Evolutionary conservation across 208 protist species (phyloP).

Genomic region (Strigomonas galati): DNA sequence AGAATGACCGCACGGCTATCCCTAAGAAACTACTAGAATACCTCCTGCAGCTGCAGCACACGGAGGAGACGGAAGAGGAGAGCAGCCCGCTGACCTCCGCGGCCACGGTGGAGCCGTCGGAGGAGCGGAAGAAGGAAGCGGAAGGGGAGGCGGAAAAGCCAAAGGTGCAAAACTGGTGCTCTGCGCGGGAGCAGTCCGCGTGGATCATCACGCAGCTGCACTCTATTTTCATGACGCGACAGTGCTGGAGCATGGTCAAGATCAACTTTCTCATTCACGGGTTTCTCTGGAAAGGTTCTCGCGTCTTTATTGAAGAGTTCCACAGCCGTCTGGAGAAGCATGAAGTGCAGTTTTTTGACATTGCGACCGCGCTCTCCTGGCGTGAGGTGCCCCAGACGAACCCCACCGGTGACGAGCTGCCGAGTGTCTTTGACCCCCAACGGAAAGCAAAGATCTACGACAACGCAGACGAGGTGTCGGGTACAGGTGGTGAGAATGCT

Average conservation of each 20-base stretch:
- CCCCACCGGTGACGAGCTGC: conserved; percentile 17
- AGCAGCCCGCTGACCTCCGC: conserved; percentile 17
- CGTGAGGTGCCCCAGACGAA: conserved; percentile 20
- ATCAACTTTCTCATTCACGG: conserved; percentile 20
- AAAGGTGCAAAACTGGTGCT: conserved; percentile 24
- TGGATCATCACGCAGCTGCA: conserved; percentile 37
- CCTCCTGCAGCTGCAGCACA: not conserved
- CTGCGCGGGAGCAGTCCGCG: conserved; percentile 25
- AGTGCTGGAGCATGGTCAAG: conserved; percentile 37
- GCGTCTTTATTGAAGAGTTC: conserved; percentile 15
- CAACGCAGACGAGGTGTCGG: not conserved
- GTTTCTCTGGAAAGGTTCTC: conserved; percentile 32
- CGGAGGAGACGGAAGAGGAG: not conserved
- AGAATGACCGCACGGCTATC: not conserved
- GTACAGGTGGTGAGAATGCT: too few species aligned
- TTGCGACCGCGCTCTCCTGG: too few species aligned
- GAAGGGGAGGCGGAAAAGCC: conserved; percentile 28
- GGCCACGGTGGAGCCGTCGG: conserved; percentile 17
- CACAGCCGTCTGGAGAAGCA: too few species aligned
- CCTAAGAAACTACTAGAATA: not conserved
- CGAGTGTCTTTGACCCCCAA: conserved; percentile 19
- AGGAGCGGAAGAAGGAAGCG: too few species aligned
- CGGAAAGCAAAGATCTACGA: not conserved
- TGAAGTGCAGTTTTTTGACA: too few species aligned
- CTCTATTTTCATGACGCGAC: conserved; percentile 28